Percentiles rank a stretch among this genome's conserved stretches.
phyloP scores from a whole-genome alignment of 2,329 filamentous ascomycete species.

The Penicillium italicum region DNA sequence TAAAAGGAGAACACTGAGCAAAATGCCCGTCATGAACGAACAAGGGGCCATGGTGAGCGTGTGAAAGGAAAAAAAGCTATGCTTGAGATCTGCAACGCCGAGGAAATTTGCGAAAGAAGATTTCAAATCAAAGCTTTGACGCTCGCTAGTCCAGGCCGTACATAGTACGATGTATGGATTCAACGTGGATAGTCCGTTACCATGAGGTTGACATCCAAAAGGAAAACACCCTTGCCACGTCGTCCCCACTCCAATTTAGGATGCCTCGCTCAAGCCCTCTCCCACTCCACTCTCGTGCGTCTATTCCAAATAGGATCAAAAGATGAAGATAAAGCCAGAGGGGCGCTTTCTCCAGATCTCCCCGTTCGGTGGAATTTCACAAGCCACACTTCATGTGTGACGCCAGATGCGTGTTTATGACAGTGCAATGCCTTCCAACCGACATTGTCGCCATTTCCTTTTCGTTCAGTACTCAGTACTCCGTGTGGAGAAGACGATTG shows the following conservation, averaged over 20 bases:
- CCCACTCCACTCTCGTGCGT: neutral
- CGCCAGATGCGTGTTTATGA: neutral
- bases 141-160: neutral
- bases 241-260: neutral
- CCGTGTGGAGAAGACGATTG: too few relatives aligned
- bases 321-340: neutral
- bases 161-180: neutral
- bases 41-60: conserved; percentile 8
- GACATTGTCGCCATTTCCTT: neutral
- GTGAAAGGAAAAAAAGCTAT: neutral
- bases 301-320: neutral
- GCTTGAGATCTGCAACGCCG: neutral
- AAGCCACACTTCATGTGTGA: neutral
- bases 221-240: neutral
- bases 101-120: neutral
- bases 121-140: neutral
- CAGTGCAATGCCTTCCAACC: neutral
- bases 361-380: neutral
- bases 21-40: conserved; percentile 3
- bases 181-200: neutral
- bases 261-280: neutral
- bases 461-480: neutral
- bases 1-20: conserved; percentile 17
- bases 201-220: conserved; percentile 3
- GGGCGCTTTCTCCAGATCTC: neutral